A percentile compares a stretch with the other conserved stretches of the same genome.
Evolutionary conservation across 768 basidiomycete species (phyloP).

Genomic region (Tulasnella sp.): DNA sequence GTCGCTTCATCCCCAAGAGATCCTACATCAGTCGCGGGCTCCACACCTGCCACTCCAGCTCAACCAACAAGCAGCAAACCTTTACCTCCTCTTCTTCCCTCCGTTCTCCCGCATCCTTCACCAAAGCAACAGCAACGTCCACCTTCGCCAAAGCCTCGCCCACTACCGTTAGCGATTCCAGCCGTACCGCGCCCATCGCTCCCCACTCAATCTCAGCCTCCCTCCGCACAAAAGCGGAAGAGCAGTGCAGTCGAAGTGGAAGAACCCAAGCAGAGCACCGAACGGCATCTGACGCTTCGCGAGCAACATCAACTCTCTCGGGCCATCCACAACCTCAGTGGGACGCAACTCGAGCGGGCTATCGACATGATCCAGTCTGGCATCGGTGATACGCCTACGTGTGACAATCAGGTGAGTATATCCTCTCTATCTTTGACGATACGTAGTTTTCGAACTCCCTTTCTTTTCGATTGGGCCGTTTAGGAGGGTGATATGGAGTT

Average conservation of each 20-base stretch:
- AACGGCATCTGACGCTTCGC: not conserved
- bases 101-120: slow-evolving; percentile 19
- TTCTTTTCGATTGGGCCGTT: not conserved
- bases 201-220: not conserved
- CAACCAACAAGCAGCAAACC: slow-evolving; percentile 16
- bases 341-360: slow-evolving; percentile 1
- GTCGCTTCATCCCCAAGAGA: slow-evolving; percentile 14
- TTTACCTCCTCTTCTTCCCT: slow-evolving; percentile 11
- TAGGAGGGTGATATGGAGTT: slow-evolving; percentile 5
- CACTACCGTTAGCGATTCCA: not conserved
- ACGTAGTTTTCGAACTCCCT: not conserved
- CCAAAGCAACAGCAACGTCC: slow-evolving; percentile 15
- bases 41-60: slow-evolving; percentile 17
- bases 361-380: slow-evolving; percentile 6
- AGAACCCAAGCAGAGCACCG: not conserved
- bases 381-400: not conserved
- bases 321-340: not conserved
- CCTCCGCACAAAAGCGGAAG: not conserved
- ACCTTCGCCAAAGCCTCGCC: slow-evolving; percentile 17
- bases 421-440: not conserved
- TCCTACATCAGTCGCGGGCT: not conserved
- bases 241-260: not conserved
- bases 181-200: not conserved
- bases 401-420: slow-evolving; percentile 3
- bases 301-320: not conserved